These are phyloP conservation scores for Penicillium egyptiacum DNA, from an alignment of 495 filamentous ascomycete genomes.

Conservation along the genomic window DNA sequence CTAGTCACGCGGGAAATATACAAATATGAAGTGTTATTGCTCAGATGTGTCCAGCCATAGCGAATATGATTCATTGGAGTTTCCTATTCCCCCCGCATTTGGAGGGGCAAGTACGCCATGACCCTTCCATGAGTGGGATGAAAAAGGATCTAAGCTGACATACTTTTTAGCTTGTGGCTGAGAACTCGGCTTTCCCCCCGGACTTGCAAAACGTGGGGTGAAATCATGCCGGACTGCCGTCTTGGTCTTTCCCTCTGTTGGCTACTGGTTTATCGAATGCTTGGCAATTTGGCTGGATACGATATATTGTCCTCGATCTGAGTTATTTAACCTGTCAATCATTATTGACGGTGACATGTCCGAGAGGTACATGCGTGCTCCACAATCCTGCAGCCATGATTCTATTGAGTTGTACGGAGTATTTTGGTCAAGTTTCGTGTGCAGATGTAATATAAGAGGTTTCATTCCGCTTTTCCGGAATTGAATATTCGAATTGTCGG, in stretches of 20 bases:
- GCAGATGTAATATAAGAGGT: background rate
- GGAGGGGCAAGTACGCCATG: background rate
- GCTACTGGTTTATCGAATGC: background rate
- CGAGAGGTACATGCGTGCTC: too few species aligned
- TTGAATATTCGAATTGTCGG: background rate
- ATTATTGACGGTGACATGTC: too few species aligned
- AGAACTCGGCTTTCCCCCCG: constrained; percentile 9
- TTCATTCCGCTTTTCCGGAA: background rate
- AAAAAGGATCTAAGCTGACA: background rate
- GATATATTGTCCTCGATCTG: background rate
- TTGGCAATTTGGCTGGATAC: background rate
- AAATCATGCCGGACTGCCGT: constrained; percentile 5
- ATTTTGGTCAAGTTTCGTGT: too few species aligned
- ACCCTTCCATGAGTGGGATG: background rate
- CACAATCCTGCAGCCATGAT: too few species aligned
- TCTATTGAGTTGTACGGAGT: too few species aligned
- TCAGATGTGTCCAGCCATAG: too few species aligned
- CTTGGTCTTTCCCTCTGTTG: background rate
- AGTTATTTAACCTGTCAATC: too few species aligned
- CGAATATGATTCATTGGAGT: too few species aligned
- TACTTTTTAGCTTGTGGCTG: background rate
- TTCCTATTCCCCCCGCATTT: too few species aligned
- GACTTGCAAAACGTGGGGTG: constrained; percentile 9
- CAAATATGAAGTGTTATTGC: too few species aligned
- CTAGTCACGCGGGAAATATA: too few species aligned